Percentiles rank a stretch among this genome's conserved stretches.
These are phyloP conservation scores for Vaccinium corymbosum DNA, from an alignment of 148 eudicot species.

Conservation along the genomic window DNA sequence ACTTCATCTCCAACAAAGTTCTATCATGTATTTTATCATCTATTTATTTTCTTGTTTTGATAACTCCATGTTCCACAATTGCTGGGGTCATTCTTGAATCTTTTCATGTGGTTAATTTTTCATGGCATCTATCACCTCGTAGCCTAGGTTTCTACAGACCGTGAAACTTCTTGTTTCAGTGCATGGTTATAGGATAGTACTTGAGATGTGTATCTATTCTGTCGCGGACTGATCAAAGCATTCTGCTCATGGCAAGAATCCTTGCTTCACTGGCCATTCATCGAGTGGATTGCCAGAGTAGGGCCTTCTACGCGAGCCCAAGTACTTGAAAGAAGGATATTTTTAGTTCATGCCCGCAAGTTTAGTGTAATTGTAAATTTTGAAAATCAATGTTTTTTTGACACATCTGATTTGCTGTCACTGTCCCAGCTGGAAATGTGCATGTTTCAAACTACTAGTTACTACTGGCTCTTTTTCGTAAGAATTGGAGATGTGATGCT, in stretches of 20 bases:
- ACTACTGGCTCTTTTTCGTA: not conserved
- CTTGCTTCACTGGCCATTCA: not conserved
- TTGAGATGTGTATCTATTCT: not conserved
- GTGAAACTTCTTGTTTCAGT: not conserved
- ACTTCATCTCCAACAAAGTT: not conserved
- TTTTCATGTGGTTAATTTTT: not conserved
- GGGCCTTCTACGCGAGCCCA: not conserved
- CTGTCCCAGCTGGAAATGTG: not conserved
- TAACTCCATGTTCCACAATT: not conserved
- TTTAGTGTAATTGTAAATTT: not conserved
- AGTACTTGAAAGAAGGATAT: not conserved
- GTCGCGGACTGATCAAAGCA: not conserved
- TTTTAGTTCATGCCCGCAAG: not conserved
- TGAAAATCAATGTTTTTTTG: not conserved
- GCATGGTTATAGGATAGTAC: not conserved
- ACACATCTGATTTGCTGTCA: constrained; percentile 9
- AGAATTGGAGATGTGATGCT: not conserved
- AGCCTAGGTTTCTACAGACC: not conserved
- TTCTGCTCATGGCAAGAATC: not conserved
- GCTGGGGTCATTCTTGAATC: not conserved
- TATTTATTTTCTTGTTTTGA: not conserved
- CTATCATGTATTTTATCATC: not conserved
- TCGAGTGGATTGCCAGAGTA: not conserved
- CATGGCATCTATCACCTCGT: not conserved
- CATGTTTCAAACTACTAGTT: not conserved